Base-by-base conservation (phyloP, 192 early-diverging fungal species). In the Dispira parvispora region DNA sequence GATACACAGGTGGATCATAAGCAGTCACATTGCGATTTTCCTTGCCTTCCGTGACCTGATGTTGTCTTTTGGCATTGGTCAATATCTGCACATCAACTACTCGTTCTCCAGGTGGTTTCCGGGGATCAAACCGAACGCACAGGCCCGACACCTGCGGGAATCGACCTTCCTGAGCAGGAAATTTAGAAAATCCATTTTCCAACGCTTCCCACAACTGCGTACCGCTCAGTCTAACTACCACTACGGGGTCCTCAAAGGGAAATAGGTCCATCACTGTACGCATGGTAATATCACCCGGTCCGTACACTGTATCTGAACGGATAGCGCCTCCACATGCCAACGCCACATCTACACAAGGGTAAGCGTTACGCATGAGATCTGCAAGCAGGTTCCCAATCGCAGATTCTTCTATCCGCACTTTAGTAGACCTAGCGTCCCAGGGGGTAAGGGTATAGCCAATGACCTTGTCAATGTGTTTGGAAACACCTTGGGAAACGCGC, bases 131-230 rank as follows among this genome's bases (percentile, higher is more conserved):
- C 65, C 71, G 74, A 18, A 84, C 68, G 28, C 78, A 71, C 13
- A 87, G 49, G 0, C 84, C 84, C 57, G 81, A 80, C 26, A 85
- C 67, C 44, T 85, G 78, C 8, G 83, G 84, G 54, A 87, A 86
- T 28, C 84, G 63, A 10, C 84, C 84, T 38, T 87, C 84, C 60
- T 84, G 82, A 18, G 75, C 79, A 9, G 84, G 84, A 67, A 76
- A 81, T 72, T 77, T 79, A 53, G 80, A 81, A 25, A 87, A 70
- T 46, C 76, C 71, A 63, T 80, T 85, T 61, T 87, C 83, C 38
- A 87, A 62, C 0, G 80, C 84, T 11, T 76, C 73, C 55, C 77
- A 75, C 53, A 85, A 64, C 63, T 85, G 79, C 28, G 73, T 70
- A 8, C 84, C 84, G 2, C 80, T 82, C 21, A 87, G 52, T 45